Percentiles rank a stretch among this genome's conserved stretches.
Evolutionary conservation across 1,284 basidiomycete species (phyloP).

Genomic region (Cutaneotrichosporon curvatum): DNA sequence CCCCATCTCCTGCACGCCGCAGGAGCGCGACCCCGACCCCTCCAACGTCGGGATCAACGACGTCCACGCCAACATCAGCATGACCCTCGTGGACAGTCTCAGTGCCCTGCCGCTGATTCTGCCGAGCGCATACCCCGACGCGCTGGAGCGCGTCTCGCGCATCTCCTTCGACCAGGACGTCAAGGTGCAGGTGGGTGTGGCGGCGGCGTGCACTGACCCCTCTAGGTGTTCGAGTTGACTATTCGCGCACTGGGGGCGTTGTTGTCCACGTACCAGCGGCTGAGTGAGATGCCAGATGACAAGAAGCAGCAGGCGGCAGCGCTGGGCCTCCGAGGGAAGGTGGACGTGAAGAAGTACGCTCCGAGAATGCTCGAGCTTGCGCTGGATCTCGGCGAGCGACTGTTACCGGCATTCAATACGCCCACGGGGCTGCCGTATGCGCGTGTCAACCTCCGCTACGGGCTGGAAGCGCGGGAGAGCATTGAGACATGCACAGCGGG

Average conservation of each 20-base stretch:
- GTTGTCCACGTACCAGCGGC: constrained; percentile 73
- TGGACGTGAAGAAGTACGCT: constrained; percentile 62
- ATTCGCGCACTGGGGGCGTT: constrained; percentile 83
- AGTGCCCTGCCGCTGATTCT: constrained; percentile 37
- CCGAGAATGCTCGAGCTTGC: constrained; percentile 66
- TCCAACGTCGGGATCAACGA: constrained; percentile 53
- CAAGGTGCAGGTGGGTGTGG: constrained; percentile 54
- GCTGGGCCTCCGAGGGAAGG: constrained; percentile 16
- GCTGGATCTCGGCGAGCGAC: constrained; percentile 69
- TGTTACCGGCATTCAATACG: constrained; percentile 81
- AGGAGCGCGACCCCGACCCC: constrained; percentile 28
- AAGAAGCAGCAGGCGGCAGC: constrained; percentile 13
- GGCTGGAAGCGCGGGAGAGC: constrained; percentile 35
- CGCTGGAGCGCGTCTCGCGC: constrained; percentile 29
- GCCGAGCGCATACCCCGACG: constrained; percentile 30
- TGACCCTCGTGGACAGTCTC: constrained; percentile 42
- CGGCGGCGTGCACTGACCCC: too few species aligned
- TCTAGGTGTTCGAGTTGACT: constrained; percentile 56
- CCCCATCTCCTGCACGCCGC: constrained; percentile 67
- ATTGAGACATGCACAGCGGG: constrained; percentile 60
- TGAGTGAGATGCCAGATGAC: constrained; percentile 48
- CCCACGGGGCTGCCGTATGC: constrained; percentile 84
- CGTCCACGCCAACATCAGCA: constrained; percentile 58
- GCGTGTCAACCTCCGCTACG: constrained; percentile 53
- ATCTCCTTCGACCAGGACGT: constrained; percentile 45